Base-by-base conservation (phyloP, 2,329 filamentous ascomycete genomes). In the Beauveria asiatica region DNA sequence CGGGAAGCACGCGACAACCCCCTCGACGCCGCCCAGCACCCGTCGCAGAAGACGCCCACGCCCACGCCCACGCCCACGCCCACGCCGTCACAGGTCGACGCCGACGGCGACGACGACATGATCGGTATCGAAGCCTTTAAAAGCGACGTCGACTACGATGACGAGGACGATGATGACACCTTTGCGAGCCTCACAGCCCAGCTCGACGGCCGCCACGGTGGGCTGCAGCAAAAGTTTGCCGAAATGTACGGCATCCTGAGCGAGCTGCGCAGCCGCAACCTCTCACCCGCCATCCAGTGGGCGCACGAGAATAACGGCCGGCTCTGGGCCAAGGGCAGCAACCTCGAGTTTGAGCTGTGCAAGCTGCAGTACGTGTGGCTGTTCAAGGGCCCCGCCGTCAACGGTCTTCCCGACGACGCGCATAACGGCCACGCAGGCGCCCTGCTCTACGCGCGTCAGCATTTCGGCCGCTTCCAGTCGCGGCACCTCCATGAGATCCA, bases 341-440 rank as follows among this genome's bases (percentile, higher is more conserved):
- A 96, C 67, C 83, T 99, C 2, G 93, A 97, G 71, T 99, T 97
- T 64, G 93, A 99, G 69, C 84, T 99, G 2, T 90, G 87, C 74
- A 89, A 91, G 65, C 79, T 97, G 19, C 91, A 96, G 66, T 99
- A 90, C 67, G 83, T 97, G 39, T 93, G 90, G 83, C 81, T 97
- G 1, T 96, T 95, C 73, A 84, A 88, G 64, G 86, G 87, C 0
- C 74, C 78, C 0, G 62, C 69, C 1, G 71, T 80, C 11, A 83
- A 83, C 64, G 81, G 83, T 10, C 75, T 84, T 1, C 79, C 83
- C 9, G 79, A 83, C 51, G 76, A 81, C 53, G 74, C 73, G 3
- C 67, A 70, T 27, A 83, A 84, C 59, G 87, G 86, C 0, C 80
- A 82, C 0, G 66, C 78, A 1, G 80, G 82, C 19, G 94, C 94